Evolutionary conservation across 2,329 filamentous ascomycete genomes (phyloP), one percentile per base, ranked within the genome.

Genomic region (Plectosphaerella cucumerina): DNA sequence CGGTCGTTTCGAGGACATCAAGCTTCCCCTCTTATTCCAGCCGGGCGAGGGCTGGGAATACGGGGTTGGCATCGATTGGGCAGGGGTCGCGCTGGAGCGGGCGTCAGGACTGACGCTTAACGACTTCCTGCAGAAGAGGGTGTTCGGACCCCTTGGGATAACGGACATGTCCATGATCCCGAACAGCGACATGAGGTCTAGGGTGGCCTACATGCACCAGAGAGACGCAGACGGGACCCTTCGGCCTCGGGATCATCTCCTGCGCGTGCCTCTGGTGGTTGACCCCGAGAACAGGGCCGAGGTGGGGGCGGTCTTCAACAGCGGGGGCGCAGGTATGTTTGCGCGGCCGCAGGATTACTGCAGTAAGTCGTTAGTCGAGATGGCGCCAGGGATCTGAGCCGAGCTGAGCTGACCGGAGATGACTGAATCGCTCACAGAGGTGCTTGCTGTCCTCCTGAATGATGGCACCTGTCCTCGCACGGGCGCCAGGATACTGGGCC

Each of bases 31-130:
- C 15, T 62, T 86, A 1, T 82, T 84, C 56, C 82, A 88, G 56
- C 85, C 85, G 0, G 84, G 84, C 0, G 73, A 77, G 21, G 70
- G 69, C 3, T 88, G 81, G 79, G 73, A 81, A 51, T 87, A 87
- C 20, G 78, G 78, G 1, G 75, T 80, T 63, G 68, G 71, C 65
- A 67, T 81, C 9, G 79, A 82, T 58, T 83, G 78, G 78, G 79
- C 75, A 0, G 78, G 79, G 3, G 59, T 78, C 1, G 63, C 71
- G 0, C 57, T 82, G 1, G 72, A 81, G 56, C 67, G 78, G 9
- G 68, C 63, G 1, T 73, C 71, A 0, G 71, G 72, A 0, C 50
- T 69, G 1, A 61, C 59, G 0, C 68, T 82, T 2, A 74, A 78
- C 42, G 71, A 73, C 9, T 82, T 79, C 54, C 62, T 80, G 20